These are phyloP conservation scores for Candida jianshihensis DNA, from an alignment of 805 yeast genomes.

Conservation along the genomic window DNA sequence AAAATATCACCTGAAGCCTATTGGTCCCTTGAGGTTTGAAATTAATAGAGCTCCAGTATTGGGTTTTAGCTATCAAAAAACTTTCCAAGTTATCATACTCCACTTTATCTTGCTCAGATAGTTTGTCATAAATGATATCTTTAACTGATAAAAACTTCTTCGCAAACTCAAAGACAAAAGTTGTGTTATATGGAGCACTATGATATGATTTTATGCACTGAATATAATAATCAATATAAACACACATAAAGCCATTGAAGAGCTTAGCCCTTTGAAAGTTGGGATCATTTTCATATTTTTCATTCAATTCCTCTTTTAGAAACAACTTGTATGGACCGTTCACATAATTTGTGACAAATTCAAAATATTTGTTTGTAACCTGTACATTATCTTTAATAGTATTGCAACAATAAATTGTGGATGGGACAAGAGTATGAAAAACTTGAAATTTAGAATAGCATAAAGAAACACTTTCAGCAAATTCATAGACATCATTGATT, in stretches of 20 bases:
- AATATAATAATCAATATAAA: slow-evolving; percentile 19
- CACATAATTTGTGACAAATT: slow-evolving; percentile 15
- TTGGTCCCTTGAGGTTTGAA: slow-evolving; percentile 10
- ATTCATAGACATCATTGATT: slow-evolving; percentile 6
- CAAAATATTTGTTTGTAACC: slow-evolving; percentile 16
- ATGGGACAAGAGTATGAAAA: slow-evolving; percentile 17
- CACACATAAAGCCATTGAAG: slow-evolving; percentile 15
- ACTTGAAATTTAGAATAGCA: slow-evolving; percentile 21
- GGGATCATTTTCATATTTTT: slow-evolving; percentile 6
- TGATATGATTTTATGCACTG: slow-evolving; percentile 28
- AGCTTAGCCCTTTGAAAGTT: slow-evolving; percentile 15
- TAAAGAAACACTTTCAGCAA: slow-evolving; percentile 16
- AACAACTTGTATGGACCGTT: slow-evolving; percentile 15
- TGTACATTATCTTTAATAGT: slow-evolving; percentile 18
- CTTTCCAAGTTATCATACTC: slow-evolving; percentile 14
- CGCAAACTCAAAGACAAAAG: slow-evolving; percentile 24
- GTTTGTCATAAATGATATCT: slow-evolving; percentile 11
- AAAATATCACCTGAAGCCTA: slow-evolving; percentile 19
- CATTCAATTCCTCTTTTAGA: slow-evolving; percentile 6
- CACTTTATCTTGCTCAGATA: slow-evolving; percentile 5
- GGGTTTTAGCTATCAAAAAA: slow-evolving; percentile 7
- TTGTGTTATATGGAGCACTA: slow-evolving; percentile 24
- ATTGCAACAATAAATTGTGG: slow-evolving; percentile 17
- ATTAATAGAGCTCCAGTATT: slow-evolving; percentile 11
- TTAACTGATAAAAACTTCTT: slow-evolving; percentile 15